Evolutionary conservation across 345 rosid genomes (phyloP).

Genomic region (Citrus medica): DNA sequence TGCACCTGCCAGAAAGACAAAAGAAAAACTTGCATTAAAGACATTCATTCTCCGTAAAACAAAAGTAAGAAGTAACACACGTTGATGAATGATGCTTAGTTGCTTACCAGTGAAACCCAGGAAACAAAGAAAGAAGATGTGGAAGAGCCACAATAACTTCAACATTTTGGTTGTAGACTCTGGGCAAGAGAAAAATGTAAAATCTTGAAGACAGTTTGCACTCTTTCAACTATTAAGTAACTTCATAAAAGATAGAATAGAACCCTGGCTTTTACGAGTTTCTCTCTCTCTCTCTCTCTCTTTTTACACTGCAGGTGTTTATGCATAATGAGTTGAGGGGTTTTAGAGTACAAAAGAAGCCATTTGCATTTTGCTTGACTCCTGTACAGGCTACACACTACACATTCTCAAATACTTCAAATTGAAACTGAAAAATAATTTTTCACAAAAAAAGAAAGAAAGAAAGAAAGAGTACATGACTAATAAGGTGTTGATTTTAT

Average conservation of each 20-base stretch:
- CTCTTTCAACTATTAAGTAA: neutral
- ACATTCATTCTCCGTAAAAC: neutral
- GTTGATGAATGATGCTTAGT: neutral
- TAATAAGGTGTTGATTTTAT: too few relatives aligned
- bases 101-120: conserved; percentile 49
- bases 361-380: neutral
- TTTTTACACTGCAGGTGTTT: neutral
- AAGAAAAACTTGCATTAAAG: neutral
- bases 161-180: conserved; percentile 6
- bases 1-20: conserved; percentile 36
- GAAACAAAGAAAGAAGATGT: conserved; percentile 36
- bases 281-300: neutral
- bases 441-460: too few relatives aligned
- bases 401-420: neutral
- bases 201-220: neutral
- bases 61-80: neutral
- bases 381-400: neutral
- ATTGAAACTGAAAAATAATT: neutral
- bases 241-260: neutral
- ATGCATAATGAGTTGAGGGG: neutral
- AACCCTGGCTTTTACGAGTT: too few relatives aligned
- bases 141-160: conserved; percentile 24
- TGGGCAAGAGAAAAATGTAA: neutral
- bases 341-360: conserved; percentile 4
- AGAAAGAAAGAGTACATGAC: neutral